phyloP scores from a whole-genome alignment of 2,329 filamentous ascomycete genomes.

The Colletotrichum sp. region DNA sequence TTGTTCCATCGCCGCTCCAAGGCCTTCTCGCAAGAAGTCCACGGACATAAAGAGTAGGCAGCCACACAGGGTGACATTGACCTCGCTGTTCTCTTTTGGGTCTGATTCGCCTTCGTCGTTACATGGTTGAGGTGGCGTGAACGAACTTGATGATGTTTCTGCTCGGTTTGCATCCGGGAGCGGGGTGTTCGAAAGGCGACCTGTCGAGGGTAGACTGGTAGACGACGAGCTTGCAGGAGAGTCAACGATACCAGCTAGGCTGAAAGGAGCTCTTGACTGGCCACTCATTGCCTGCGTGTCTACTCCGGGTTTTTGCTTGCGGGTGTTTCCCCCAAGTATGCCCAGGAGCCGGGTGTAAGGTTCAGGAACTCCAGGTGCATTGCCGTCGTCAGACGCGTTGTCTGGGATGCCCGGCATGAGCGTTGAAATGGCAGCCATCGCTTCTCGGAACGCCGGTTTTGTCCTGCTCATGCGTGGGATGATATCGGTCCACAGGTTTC shows the following conservation, averaged over 20 bases:
- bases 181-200: not conserved
- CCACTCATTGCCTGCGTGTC: not conserved
- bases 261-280: not conserved
- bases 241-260: not conserved
- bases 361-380: not conserved
- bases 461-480: constrained; percentile 48
- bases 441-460: constrained; percentile 52
- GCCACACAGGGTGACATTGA: constrained; percentile 40
- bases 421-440: constrained; percentile 52
- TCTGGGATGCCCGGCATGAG: constrained; percentile 23
- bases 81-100: not conserved
- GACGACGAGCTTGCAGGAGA: constrained; percentile 3
- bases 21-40: constrained; percentile 47
- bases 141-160: constrained; percentile 16
- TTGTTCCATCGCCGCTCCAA: constrained; percentile 4
- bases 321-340: not conserved
- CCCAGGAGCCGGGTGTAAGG: not conserved
- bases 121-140: constrained; percentile 40
- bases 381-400: not conserved
- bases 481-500: constrained; percentile 46
- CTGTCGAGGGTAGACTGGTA: not conserved
- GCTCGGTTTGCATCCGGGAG: not conserved
- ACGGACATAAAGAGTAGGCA: constrained; percentile 58
- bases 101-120: constrained; percentile 1
- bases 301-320: not conserved